phyloP scores from a whole-genome alignment of 345 rosid species.

The Passiflora organensis region DNA sequence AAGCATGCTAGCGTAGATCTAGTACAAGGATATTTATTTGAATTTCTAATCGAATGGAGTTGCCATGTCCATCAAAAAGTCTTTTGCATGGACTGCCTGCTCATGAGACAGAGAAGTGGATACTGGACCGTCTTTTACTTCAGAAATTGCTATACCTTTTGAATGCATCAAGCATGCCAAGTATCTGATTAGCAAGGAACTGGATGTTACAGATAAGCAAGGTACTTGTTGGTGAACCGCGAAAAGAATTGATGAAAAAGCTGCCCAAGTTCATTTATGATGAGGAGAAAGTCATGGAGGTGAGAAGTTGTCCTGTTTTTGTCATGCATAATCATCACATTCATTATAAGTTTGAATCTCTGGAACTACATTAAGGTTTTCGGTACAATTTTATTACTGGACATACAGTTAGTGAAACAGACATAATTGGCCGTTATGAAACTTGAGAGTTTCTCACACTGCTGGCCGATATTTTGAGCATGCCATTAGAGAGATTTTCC shows the following conservation, averaged over 20 bases:
- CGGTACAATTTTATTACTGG: neutral
- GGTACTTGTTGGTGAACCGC: constrained; percentile 35
- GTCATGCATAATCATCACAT: neutral
- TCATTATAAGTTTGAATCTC: neutral
- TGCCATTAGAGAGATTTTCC: too few relatives aligned
- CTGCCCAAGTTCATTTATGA: constrained; percentile 48
- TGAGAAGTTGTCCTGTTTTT: constrained; percentile 10
- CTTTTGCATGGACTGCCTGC: too few relatives aligned
- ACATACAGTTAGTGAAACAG: neutral
- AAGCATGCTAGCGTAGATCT: too few relatives aligned
- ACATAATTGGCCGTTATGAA: neutral
- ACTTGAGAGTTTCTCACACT: neutral
- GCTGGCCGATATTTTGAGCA: too few relatives aligned
- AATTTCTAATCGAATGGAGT: too few relatives aligned
- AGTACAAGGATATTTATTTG: too few relatives aligned
- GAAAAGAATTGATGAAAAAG: constrained; percentile 42
- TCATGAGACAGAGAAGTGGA: too few relatives aligned
- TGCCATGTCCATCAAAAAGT: too few relatives aligned
- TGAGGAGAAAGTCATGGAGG: constrained; percentile 52
- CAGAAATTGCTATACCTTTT: too few relatives aligned
- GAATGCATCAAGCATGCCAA: too few relatives aligned
- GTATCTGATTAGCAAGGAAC: neutral
- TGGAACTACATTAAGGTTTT: neutral
- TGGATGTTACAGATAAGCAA: constrained; percentile 30
- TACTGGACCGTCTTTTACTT: too few relatives aligned